Evolutionary conservation across 2,329 filamentous ascomycete genomes (phyloP).

Genomic region (Huntiella savannae): DNA sequence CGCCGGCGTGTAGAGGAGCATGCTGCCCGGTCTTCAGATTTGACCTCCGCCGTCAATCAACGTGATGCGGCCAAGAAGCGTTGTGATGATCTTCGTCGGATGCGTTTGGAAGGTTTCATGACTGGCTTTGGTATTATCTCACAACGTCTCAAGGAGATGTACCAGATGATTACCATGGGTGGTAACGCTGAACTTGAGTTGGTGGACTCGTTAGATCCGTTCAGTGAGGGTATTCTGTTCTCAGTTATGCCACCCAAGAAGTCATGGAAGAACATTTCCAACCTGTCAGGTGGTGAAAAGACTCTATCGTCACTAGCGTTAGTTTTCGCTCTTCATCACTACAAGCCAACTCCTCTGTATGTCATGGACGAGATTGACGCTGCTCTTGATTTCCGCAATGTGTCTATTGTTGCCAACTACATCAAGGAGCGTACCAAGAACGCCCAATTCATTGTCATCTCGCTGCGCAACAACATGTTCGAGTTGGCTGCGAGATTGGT

Average conservation of each 20-base stretch:
- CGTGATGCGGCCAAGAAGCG: constrained; percentile 82
- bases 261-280: constrained; percentile 98
- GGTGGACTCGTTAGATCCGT: constrained; percentile 88
- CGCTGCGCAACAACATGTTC: constrained; percentile 97
- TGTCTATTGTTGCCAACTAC: constrained; percentile 94
- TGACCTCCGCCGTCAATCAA: constrained; percentile 55
- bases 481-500: constrained; percentile 89
- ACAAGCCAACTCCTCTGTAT: constrained; percentile 91
- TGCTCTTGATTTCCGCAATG: constrained; percentile 91
- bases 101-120: constrained; percentile 94
- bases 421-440: constrained; percentile 99
- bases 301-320: constrained; percentile 81
- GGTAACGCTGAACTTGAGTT: constrained; percentile 95
- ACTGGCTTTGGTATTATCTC: constrained; percentile 91
- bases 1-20: constrained; percentile 72
- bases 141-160: constrained; percentile 94
- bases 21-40: constrained; percentile 60
- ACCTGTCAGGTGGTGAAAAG: constrained; percentile 91
- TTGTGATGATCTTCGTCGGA: constrained; percentile 74
- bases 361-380: constrained; percentile 99
- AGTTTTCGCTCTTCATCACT: constrained; percentile 96
- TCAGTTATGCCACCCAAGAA: constrained; percentile 99
- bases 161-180: constrained; percentile 99
- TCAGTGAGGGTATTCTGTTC: constrained; percentile 91
- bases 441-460: constrained; percentile 97